These are phyloP conservation scores for Alliaria petiolata DNA, from an alignment of 345 rosid species.

Conservation along the genomic window DNA sequence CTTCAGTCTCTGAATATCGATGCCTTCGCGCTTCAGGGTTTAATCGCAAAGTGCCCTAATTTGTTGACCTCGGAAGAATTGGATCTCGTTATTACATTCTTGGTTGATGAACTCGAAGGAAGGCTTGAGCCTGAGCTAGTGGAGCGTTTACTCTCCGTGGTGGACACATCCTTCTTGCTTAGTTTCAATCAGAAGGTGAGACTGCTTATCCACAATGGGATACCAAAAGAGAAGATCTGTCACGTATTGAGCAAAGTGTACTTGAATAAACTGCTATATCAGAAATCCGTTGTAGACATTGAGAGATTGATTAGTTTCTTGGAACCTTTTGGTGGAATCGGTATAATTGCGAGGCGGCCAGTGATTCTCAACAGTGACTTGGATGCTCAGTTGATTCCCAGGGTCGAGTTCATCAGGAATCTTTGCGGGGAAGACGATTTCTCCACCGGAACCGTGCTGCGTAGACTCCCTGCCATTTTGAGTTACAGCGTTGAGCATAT, in stretches of 20 bases:
- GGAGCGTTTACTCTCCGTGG: conserved; percentile 42
- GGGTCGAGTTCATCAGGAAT: conserved; percentile 48
- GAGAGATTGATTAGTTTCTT: conserved; percentile 52
- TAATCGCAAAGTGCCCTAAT: conserved; percentile 48
- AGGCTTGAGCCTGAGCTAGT: conserved; percentile 49
- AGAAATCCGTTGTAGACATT: conserved; percentile 58
- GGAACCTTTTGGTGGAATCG: conserved; percentile 54
- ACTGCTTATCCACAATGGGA: conserved; percentile 44
- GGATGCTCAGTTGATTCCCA: conserved; percentile 60
- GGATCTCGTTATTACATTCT: conserved; percentile 38
- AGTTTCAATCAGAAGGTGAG: conserved; percentile 55
- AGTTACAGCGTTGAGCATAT: conserved; percentile 55
- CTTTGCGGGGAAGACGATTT: conserved; percentile 66
- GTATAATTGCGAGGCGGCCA: conserved; percentile 55
- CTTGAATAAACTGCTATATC: conserved; percentile 48
- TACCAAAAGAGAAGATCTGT: conserved; percentile 51
- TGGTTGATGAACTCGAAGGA: conserved; percentile 43
- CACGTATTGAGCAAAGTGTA: conserved; percentile 61
- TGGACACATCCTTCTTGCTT: conserved; percentile 42
- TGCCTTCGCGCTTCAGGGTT: conserved; percentile 41
- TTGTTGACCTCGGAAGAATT: conserved; percentile 54
- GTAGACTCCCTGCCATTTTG: conserved; percentile 57
- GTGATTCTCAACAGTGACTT: conserved; percentile 55
- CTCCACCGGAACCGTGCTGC: conserved; percentile 48
- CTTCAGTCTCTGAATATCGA: conserved; percentile 49